Percentiles rank a stretch among this genome's conserved stretches.
These are phyloP conservation scores for Musa troglodytarum DNA, from an alignment of 176 grass and related monocot species.

Conservation along the genomic window DNA sequence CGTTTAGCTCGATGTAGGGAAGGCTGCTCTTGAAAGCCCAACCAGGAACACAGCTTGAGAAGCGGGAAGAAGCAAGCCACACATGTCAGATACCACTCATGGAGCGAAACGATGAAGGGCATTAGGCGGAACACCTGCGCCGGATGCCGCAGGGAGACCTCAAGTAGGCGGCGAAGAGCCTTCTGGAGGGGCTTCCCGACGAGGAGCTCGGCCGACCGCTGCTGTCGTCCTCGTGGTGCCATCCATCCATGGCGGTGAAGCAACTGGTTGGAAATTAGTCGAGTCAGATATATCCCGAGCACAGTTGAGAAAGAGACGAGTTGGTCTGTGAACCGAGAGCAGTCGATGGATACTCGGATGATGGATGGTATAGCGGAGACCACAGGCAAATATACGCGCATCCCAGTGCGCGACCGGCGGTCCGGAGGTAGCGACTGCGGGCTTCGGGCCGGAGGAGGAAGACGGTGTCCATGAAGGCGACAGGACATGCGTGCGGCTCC, in stretches of 20 bases:
- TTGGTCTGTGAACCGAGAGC: not conserved
- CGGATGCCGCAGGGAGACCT: conserved; percentile 32
- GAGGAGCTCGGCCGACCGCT: conserved; percentile 10
- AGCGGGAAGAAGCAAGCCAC: not conserved
- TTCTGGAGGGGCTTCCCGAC: not conserved
- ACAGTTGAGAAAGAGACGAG: not conserved
- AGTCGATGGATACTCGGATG: conserved; percentile 12
- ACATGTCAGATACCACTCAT: not conserved
- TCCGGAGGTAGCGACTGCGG: conserved; percentile 20
- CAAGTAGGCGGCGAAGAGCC: conserved; percentile 45
- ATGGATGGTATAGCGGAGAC: conserved; percentile 12
- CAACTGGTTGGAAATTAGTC: conserved; percentile 8
- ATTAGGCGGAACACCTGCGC: conserved; percentile 27
- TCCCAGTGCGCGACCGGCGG: conserved; percentile 10
- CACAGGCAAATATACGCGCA: conserved; percentile 40
- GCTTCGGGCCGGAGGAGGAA: conserved; percentile 21
- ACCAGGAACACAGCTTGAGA: conserved; percentile 51
- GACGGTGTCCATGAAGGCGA: conserved; percentile 24
- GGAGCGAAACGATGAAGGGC: not conserved
- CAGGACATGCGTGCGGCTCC: not conserved
- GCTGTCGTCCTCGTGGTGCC: conserved; percentile 33
- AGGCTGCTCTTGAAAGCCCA: conserved; percentile 53
- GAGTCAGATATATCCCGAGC: not conserved
- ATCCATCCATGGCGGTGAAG: conserved; percentile 42
- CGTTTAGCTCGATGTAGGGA: conserved; percentile 42